These are phyloP conservation scores for Cryptosporidium sp. DNA, from an alignment of 169 alveolate species.

Conservation along the genomic window DNA sequence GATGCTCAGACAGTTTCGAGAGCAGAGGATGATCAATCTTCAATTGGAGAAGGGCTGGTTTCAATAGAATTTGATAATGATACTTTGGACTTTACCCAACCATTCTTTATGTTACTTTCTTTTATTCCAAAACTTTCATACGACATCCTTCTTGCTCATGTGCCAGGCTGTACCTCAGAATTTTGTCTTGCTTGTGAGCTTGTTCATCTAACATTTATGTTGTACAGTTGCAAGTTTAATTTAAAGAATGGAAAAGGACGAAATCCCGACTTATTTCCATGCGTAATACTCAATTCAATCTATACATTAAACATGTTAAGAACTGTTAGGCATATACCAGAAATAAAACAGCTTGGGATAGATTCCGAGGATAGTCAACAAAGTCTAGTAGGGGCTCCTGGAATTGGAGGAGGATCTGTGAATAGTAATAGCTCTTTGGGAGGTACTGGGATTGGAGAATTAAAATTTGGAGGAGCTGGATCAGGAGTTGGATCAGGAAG, in stretches of 20 bases:
- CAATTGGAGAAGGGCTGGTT: slow-evolving; percentile 15
- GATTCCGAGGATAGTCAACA: slow-evolving; percentile 42
- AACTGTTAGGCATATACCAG: slow-evolving; percentile 66
- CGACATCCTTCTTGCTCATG: slow-evolving; percentile 43
- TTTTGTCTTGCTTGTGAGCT: slow-evolving; percentile 68
- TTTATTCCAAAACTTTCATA: slow-evolving; percentile 40
- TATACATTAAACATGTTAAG: slow-evolving; percentile 46
- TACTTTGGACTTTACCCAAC: slow-evolving; percentile 64
- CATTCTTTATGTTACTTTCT: slow-evolving; percentile 45
- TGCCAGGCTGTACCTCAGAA: slow-evolving; percentile 31
- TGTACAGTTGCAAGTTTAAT: slow-evolving; percentile 40
- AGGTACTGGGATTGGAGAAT: neutral
- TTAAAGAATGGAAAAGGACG: neutral
- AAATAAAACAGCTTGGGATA: slow-evolving; percentile 42
- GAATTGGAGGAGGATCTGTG: neutral
- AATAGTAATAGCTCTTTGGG: neutral
- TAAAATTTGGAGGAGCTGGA: neutral
- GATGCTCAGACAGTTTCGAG: slow-evolving; percentile 19
- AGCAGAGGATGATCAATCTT: slow-evolving; percentile 6
- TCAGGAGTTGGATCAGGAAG: neutral
- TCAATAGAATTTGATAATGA: slow-evolving; percentile 66
- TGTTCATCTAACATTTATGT: slow-evolving; percentile 54
- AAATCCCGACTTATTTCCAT: slow-evolving; percentile 32
- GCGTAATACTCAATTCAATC: slow-evolving; percentile 21
- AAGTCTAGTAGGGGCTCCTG: neutral